A percentile compares a stretch with the other conserved stretches of the same genome.
Evolutionary conservation across 495 filamentous ascomycete species (phyloP).

Genomic region (Xylaria cubensis): DNA sequence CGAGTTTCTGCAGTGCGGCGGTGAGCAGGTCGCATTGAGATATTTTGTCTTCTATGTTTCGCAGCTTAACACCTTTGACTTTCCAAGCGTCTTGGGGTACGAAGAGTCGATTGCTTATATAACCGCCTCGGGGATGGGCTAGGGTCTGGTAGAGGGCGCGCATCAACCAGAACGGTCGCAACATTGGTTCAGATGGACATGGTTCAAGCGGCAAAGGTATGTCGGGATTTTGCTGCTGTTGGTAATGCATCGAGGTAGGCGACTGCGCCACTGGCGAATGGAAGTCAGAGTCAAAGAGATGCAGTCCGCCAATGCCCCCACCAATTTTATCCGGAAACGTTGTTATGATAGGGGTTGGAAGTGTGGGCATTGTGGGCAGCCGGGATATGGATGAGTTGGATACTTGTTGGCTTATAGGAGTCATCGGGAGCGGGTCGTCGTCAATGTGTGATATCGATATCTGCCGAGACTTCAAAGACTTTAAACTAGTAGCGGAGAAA

Average conservation of each 20-base stretch:
- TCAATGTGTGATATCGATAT: slow-evolving; percentile 75
- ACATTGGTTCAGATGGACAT: slow-evolving; percentile 83
- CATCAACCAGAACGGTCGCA: slow-evolving; percentile 97
- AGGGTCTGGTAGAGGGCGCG: slow-evolving; percentile 91
- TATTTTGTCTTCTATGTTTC: slow-evolving; percentile 90
- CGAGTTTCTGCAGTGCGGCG: slow-evolving; percentile 83
- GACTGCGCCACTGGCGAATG: slow-evolving; percentile 74
- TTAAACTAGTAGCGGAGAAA: slow-evolving; percentile 78
- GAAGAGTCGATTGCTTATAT: slow-evolving; percentile 88
- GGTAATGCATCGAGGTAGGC: slow-evolving; percentile 60
- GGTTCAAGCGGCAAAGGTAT: slow-evolving; percentile 83
- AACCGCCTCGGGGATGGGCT: slow-evolving; percentile 88
- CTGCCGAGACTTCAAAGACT: slow-evolving; percentile 71
- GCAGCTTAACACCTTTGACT: slow-evolving; percentile 91
- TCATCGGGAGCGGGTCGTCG: slow-evolving; percentile 76
- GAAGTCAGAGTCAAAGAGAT: slow-evolving; percentile 86
- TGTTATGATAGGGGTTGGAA: slow-evolving; percentile 71
- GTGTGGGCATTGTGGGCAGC: slow-evolving; percentile 59
- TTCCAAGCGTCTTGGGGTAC: slow-evolving; percentile 92
- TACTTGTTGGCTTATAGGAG: slow-evolving; percentile 72
- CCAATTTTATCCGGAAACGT: slow-evolving; percentile 61
- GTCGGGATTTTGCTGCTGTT: slow-evolving; percentile 40
- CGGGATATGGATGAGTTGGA: slow-evolving; percentile 57
- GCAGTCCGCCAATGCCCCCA: slow-evolving; percentile 68
- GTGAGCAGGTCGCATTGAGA: slow-evolving; percentile 92